These are phyloP conservation scores for Metschnikowia koreensis DNA, from an alignment of 805 yeast species.

Conservation along the genomic window DNA sequence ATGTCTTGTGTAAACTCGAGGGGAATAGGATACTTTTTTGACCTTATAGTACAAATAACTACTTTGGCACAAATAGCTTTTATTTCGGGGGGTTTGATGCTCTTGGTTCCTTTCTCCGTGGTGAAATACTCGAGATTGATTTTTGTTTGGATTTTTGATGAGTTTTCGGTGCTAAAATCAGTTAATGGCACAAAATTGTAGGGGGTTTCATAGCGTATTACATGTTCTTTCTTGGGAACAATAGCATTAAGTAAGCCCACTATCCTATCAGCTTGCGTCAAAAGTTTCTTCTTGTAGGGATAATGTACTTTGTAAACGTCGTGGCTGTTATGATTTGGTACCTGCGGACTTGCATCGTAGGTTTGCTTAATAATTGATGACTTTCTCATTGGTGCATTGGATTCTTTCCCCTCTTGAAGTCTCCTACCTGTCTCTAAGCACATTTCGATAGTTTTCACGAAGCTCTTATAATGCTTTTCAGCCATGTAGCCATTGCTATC, in stretches of 20 bases:
- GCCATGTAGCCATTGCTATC: slow-evolving; percentile 14
- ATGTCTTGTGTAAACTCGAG: slow-evolving; percentile 17
- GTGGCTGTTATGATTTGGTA: not conserved
- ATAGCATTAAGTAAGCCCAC: slow-evolving; percentile 23
- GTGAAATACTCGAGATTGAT: slow-evolving; percentile 8
- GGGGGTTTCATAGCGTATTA: slow-evolving; percentile 15
- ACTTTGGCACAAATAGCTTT: slow-evolving; percentile 15
- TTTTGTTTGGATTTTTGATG: slow-evolving; percentile 3
- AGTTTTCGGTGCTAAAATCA: not conserved
- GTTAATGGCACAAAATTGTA: slow-evolving; percentile 2
- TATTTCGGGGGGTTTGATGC: slow-evolving; percentile 16
- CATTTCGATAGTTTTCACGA: slow-evolving; percentile 16
- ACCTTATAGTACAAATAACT: slow-evolving; percentile 21
- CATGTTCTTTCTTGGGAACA: slow-evolving; percentile 17
- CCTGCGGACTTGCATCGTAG: slow-evolving; percentile 5
- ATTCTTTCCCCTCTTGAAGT: slow-evolving; percentile 9
- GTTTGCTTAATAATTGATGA: slow-evolving; percentile 19
- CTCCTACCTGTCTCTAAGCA: slow-evolving; percentile 5
- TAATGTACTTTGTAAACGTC: slow-evolving; percentile 17
- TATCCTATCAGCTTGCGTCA: slow-evolving; percentile 22
- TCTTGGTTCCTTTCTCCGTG: slow-evolving; percentile 8
- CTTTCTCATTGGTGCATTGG: slow-evolving; percentile 3
- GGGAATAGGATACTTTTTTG: slow-evolving; percentile 29
- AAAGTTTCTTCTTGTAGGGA: slow-evolving; percentile 22
- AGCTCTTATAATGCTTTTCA: slow-evolving; percentile 16